A percentile compares a stretch with the other conserved stretches of the same genome.
These are phyloP conservation scores for Alternaria atra DNA, from an alignment of 2,329 filamentous ascomycete species.

Conservation along the genomic window DNA sequence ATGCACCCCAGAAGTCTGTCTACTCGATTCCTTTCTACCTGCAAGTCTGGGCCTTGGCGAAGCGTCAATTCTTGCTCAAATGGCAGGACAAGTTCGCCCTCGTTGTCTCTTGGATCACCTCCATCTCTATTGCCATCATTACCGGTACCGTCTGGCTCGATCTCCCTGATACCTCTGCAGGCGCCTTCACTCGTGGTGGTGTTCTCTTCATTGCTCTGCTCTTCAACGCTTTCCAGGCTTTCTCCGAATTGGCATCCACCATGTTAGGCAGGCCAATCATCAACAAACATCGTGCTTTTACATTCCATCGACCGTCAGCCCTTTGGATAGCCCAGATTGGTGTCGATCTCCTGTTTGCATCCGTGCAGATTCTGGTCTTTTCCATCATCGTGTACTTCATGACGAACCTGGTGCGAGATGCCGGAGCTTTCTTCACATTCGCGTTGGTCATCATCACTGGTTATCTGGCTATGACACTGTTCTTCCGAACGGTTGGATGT, in stretches of 20 bases:
- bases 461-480: conserved; percentile 56
- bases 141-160: conserved; percentile 82
- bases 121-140: conserved; percentile 78
- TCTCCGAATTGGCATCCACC: conserved; percentile 76
- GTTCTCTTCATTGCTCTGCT: conserved; percentile 81
- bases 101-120: conserved; percentile 74
- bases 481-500: conserved; percentile 63
- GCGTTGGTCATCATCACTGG: conserved; percentile 54
- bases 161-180: conserved; percentile 69
- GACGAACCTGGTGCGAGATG: conserved; percentile 56
- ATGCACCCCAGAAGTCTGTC: conserved; percentile 75
- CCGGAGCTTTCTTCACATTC: conserved; percentile 61
- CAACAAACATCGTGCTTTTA: conserved; percentile 84
- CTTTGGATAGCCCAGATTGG: conserved; percentile 85
- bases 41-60: conserved; percentile 84
- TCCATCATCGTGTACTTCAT: conserved; percentile 62
- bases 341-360: conserved; percentile 77
- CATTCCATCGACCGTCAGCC: conserved; percentile 82
- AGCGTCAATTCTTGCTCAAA: conserved; percentile 84
- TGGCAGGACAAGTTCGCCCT: conserved; percentile 86
- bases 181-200: conserved; percentile 82
- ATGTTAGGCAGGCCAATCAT: conserved; percentile 81
- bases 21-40: conserved; percentile 85
- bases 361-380: conserved; percentile 68
- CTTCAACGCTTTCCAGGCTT: conserved; percentile 89